These are phyloP conservation scores for Peronospora belbahrii DNA, from an alignment of 352 stramenopile species.

Conservation along the genomic window DNA sequence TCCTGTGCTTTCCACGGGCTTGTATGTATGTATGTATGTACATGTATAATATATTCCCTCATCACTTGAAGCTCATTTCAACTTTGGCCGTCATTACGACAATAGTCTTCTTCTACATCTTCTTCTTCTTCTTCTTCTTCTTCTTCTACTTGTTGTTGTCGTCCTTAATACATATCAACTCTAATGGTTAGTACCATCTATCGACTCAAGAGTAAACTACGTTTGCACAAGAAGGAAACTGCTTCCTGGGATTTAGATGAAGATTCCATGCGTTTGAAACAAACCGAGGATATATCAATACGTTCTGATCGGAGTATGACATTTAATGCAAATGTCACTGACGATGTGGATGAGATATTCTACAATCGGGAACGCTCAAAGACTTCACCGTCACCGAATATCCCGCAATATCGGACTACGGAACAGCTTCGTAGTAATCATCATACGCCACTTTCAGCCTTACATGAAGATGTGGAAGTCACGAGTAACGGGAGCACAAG, in stretches of 20 bases:
- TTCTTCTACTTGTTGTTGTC: no score
- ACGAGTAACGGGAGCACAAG: slow-evolving; percentile 33
- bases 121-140: not conserved
- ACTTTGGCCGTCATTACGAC: not conserved
- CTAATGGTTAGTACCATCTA: slow-evolving; percentile 38
- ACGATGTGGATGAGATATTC: slow-evolving; percentile 69
- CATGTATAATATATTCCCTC: no score
- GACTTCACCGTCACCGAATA: slow-evolving; percentile 5
- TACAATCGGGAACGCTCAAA: slow-evolving; percentile 27
- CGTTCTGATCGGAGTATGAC: slow-evolving; percentile 31
- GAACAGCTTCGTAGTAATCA: slow-evolving; percentile 44
- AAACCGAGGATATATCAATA: slow-evolving; percentile 28
- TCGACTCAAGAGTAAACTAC: slow-evolving; percentile 61
- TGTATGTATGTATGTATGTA: no score
- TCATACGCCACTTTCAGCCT: slow-evolving; percentile 30
- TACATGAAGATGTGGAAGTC: slow-evolving; percentile 51
- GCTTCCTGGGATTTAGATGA: slow-evolving; percentile 25
- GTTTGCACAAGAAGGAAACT: slow-evolving; percentile 33
- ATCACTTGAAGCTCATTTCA: not conserved
- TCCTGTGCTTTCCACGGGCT: no score
- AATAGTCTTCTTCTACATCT: no score
- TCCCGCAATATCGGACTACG: slow-evolving; percentile 45
- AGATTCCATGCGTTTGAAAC: slow-evolving; percentile 39
- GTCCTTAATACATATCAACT: not conserved
- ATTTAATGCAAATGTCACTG: slow-evolving; percentile 34